phyloP scores from a whole-genome alignment of 495 filamentous ascomycete species.

The Mycothermus thermophilus region DNA sequence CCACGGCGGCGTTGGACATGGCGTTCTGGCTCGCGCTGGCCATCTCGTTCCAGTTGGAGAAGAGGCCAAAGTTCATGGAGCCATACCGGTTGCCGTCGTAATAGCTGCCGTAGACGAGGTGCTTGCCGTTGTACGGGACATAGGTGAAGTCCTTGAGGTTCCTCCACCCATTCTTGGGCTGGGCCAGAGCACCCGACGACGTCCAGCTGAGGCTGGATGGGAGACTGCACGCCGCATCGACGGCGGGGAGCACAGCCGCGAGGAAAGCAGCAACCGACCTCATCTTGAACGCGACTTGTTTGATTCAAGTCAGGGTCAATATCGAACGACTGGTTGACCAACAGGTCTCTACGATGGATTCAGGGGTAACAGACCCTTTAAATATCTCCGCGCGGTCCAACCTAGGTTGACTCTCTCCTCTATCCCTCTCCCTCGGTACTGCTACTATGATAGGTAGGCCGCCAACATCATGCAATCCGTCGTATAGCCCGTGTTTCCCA shows the following conservation, averaged over 20 bases:
- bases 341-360: too few species aligned
- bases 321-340: too few species aligned
- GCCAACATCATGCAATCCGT: too few species aligned
- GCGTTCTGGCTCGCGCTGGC: constrained; percentile 36
- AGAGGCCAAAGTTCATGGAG: constrained; percentile 43
- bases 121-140: constrained; percentile 38
- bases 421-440: too few species aligned
- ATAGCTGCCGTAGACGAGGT: constrained; percentile 41
- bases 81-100: constrained; percentile 34
- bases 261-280: constrained; percentile 9
- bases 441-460: too few species aligned
- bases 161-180: constrained; percentile 37
- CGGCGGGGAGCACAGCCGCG: constrained; percentile 7
- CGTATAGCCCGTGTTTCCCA: too few species aligned
- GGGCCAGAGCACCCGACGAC: constrained; percentile 33
- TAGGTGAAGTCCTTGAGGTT: constrained; percentile 46
- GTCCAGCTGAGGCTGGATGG: constrained; percentile 44
- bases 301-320: too few species aligned
- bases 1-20: constrained; percentile 38
- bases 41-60: constrained; percentile 43
- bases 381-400: too few species aligned
- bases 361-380: too few species aligned
- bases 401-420: too few species aligned
- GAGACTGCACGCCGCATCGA: constrained; percentile 31
- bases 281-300: too few species aligned